Conservation (phyloP, 2,329 filamentous ascomycete species). For the Microascus cirrosus region DNA sequence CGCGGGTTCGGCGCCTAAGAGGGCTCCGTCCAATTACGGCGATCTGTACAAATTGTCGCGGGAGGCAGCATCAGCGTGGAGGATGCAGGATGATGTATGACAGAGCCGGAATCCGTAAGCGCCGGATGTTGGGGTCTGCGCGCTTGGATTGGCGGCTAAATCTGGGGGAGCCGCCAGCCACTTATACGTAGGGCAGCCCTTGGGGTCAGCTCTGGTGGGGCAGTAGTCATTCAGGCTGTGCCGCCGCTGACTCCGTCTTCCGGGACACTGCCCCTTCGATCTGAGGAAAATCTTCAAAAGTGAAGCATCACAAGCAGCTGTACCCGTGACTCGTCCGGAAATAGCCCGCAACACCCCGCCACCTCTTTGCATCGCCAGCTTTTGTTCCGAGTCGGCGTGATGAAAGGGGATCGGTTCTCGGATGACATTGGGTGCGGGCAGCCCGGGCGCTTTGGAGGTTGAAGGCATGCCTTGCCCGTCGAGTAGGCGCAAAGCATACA, state of each 20-base stretch:
- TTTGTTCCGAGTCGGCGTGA: no score
- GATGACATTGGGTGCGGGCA: background rate
- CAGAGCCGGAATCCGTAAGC: no score
- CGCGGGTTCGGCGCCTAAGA: background rate
- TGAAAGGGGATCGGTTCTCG: background rate
- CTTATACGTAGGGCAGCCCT: background rate
- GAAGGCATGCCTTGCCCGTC: background rate
- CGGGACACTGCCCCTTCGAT: no score
- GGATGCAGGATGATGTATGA: no score
- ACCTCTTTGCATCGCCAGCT: background rate
- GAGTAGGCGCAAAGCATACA: background rate
- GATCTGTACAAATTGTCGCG: background rate
- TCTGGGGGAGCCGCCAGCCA: background rate
- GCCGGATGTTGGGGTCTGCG: background rate
- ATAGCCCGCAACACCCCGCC: background rate
- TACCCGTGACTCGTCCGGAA: background rate
- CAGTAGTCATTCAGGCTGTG: no score
- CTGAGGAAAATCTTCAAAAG: no score
- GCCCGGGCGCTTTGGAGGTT: background rate
- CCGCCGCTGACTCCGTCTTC: no score
- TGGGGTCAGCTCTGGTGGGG: no score
- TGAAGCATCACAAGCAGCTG: no score
- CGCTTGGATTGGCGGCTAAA: background rate
- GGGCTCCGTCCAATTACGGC: background rate
- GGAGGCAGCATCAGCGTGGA: no score